phyloP scores from a whole-genome alignment of 495 filamentous ascomycete species.

The Neurospora pannonica region DNA sequence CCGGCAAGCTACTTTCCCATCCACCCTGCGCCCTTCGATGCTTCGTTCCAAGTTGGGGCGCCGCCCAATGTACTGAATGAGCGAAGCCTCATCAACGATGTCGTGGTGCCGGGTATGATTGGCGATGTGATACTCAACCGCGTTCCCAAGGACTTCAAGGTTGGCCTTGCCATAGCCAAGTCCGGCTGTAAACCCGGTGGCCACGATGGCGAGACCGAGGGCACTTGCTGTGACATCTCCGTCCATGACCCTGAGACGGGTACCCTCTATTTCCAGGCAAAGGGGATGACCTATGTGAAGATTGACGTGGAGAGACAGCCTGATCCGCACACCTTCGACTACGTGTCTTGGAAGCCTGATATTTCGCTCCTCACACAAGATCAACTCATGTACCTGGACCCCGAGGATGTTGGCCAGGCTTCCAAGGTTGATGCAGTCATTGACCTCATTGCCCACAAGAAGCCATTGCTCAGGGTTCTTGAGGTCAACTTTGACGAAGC shows the following conservation, averaged over 20 bases:
- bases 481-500: constrained; percentile 14
- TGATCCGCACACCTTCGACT: constrained; percentile 11
- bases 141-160: background rate
- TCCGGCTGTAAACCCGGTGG: background rate
- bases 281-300: constrained; percentile 8
- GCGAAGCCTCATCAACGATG: constrained; percentile 1
- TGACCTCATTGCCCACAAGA: constrained; percentile 24
- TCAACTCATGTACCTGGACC: background rate
- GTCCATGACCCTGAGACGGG: constrained; percentile 14
- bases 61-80: constrained; percentile 6
- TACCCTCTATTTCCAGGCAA: constrained; percentile 12
- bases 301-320: background rate
- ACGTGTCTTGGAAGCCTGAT: constrained; percentile 22
- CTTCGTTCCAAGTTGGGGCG: constrained; percentile 21
- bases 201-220: background rate
- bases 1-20: constrained; percentile 27
- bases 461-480: constrained; percentile 18
- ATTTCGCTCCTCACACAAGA: constrained; percentile 16
- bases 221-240: background rate
- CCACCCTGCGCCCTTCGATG: constrained; percentile 33
- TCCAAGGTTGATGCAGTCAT: constrained; percentile 5
- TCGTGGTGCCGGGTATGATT: background rate
- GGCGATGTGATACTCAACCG: constrained; percentile 1
- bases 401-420: background rate
- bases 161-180: background rate